Conservation (phyloP, 805 yeast genomes). For the Cyberlindnera subsufficiens region DNA sequence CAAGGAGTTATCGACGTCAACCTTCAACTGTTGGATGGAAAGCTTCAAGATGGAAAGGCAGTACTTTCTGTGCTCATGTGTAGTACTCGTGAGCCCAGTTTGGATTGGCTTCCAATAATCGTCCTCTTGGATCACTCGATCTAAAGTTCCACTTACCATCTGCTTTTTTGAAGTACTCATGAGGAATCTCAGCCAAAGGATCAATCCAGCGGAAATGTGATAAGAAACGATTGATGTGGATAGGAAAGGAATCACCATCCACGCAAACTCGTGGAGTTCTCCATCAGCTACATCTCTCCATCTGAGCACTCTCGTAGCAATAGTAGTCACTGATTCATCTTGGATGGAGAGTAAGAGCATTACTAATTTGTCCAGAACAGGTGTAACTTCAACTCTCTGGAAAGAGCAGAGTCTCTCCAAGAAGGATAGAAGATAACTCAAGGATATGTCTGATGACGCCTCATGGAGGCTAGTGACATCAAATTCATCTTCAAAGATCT, state of each 20-base stretch:
- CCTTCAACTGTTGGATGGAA: conserved; percentile 42
- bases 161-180: conserved; percentile 17
- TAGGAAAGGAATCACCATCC: conserved; percentile 41
- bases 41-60: conserved; percentile 59
- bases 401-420: conserved; percentile 15
- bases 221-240: conserved; percentile 23
- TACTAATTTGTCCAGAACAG: conserved; percentile 24
- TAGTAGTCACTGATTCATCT: conserved; percentile 31
- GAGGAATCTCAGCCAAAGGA: conserved; percentile 53
- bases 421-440: conserved; percentile 3
- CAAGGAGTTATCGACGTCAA: conserved; percentile 27
- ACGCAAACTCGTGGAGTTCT: conserved; percentile 28
- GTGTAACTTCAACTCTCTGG: conserved; percentile 1
- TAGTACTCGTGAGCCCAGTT: conserved; percentile 43
- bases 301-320: conserved; percentile 37
- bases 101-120: conserved; percentile 57
- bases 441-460: neutral
- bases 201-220: conserved; percentile 37
- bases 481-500: conserved; percentile 1
- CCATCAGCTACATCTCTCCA: conserved; percentile 41
- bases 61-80: conserved; percentile 67
- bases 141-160: conserved; percentile 2
- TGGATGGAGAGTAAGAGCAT: conserved; percentile 31
- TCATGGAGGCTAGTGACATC: too few relatives aligned
- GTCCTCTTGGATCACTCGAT: conserved; percentile 5